Conservation (phyloP, 1,139 yeast species). For the Pichiaceae sp. region DNA sequence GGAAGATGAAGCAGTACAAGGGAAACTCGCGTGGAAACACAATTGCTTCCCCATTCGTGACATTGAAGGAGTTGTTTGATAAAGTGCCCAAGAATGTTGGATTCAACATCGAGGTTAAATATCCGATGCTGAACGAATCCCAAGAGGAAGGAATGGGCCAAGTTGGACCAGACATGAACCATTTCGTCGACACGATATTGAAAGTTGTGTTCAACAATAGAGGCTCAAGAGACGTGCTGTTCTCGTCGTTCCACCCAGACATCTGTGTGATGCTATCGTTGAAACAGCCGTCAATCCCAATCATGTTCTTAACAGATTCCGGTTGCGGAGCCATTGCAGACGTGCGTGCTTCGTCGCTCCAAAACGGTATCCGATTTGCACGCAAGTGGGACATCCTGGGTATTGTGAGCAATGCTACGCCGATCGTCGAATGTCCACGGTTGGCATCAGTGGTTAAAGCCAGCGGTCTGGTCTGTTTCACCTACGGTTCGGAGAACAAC, state of each 20-base stretch:
- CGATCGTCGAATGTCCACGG: constrained; percentile 81
- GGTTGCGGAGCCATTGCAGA: constrained; percentile 85
- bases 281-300: constrained; percentile 91
- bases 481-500: constrained; percentile 82
- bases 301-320: constrained; percentile 79
- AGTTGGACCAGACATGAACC: constrained; percentile 74
- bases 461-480: constrained; percentile 86
- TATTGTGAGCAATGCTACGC: constrained; percentile 81
- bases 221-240: constrained; percentile 76
- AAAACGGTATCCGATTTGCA: constrained; percentile 87
- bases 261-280: constrained; percentile 76
- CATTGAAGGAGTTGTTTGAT: constrained; percentile 74
- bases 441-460: constrained; percentile 83
- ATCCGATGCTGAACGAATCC: constrained; percentile 93
- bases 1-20: constrained; percentile 79
- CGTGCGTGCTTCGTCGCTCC: constrained; percentile 78
- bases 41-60: constrained; percentile 87
- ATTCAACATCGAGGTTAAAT: constrained; percentile 89
- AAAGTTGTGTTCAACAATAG: constrained; percentile 72
- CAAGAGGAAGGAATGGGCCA: constrained; percentile 85
- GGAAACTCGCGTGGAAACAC: constrained; percentile 87
- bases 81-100: constrained; percentile 82
- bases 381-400: constrained; percentile 90
- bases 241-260: constrained; percentile 94
- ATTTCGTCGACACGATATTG: constrained; percentile 80